Conservation (phyloP, 179 eudicot genomes). For the Beta lomatogona region DNA sequence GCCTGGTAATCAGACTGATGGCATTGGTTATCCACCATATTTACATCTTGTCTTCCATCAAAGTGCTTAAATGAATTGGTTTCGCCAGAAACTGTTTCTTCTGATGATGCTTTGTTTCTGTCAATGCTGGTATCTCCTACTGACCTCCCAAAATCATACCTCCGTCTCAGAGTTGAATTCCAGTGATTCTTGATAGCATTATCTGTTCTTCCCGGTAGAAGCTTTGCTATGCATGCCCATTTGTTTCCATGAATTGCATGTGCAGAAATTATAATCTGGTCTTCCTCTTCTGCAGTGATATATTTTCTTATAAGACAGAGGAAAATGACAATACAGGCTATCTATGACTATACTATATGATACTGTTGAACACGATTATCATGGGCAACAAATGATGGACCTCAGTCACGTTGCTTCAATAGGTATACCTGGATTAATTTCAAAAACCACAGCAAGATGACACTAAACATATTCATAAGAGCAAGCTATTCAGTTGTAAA, state of each 20-base stretch:
- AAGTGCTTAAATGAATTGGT: constrained; percentile 40
- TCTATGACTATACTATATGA: neutral
- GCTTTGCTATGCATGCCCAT: constrained; percentile 84
- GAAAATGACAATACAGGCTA: neutral
- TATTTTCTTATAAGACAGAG: constrained; percentile 9
- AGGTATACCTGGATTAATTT: neutral
- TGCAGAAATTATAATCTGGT: constrained; percentile 58
- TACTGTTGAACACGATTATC: neutral
- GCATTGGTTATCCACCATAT: constrained; percentile 23
- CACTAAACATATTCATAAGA: neutral
- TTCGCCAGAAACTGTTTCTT: constrained; percentile 65
- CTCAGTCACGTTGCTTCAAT: neutral
- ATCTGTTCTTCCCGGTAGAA: constrained; percentile 85
- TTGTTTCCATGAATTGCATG: constrained; percentile 82
- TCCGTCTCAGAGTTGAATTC: constrained; percentile 83
- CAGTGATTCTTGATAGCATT: constrained; percentile 92
- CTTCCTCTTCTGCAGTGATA: constrained; percentile 72
- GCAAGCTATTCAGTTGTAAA: neutral
- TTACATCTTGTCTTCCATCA: constrained; percentile 36
- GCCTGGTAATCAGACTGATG: constrained; percentile 22
- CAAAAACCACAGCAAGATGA: neutral
- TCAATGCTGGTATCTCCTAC: constrained; percentile 43
- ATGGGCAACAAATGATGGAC: neutral
- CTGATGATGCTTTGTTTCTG: constrained; percentile 55
- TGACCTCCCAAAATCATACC: constrained; percentile 35